Evolutionary conservation across 2,329 filamentous ascomycete genomes (phyloP).

Genomic region (Aspergillus brunneoviolaceus): DNA sequence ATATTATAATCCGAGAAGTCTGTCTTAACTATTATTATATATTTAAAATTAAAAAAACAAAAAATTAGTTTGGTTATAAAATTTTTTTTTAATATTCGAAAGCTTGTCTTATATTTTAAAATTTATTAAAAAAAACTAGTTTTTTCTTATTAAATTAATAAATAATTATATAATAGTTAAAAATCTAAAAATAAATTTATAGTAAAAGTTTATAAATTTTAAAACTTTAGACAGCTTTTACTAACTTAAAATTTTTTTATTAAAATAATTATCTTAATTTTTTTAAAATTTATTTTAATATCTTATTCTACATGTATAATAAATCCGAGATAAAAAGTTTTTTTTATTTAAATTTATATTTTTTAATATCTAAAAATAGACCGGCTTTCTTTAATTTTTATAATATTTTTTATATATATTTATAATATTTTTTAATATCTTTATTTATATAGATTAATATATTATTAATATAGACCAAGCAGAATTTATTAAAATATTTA

Average conservation of each 20-base stretch:
- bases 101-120: background rate
- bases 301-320: background rate
- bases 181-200: background rate
- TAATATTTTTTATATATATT: background rate
- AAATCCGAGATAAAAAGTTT: background rate
- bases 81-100: background rate
- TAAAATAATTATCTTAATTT: background rate
- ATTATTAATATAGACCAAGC: background rate
- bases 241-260: background rate
- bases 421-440: background rate
- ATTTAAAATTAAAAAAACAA: too few species aligned
- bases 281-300: constrained; percentile 1
- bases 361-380: constrained; percentile 3
- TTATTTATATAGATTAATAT: background rate
- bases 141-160: background rate
- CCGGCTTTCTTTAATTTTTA: background rate
- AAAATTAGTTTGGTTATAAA: background rate
- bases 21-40: too few species aligned
- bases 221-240: background rate
- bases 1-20: too few species aligned
- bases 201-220: background rate
- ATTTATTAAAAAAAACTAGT: background rate
- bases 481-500: constrained; percentile 1
- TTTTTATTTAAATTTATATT: constrained; percentile 3
- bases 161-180: background rate